Evolutionary conservation across 2,329 filamentous ascomycete species (phyloP).

Genomic region (Diaporthe capsici): DNA sequence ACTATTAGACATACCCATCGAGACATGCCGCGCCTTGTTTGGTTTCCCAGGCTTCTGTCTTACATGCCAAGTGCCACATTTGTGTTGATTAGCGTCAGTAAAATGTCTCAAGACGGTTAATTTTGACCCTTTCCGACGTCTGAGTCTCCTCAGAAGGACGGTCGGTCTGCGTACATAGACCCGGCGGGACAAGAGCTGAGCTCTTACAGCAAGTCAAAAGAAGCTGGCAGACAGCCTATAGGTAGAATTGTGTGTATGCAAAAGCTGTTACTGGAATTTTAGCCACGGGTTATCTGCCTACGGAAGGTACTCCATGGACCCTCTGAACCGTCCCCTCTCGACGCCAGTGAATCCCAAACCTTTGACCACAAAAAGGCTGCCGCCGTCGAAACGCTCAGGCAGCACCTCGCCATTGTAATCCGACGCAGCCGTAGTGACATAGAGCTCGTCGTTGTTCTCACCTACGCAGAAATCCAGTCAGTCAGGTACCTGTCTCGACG

Average conservation of each 20-base stretch:
- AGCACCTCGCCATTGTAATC: slow-evolving; percentile 1
- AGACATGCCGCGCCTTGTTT: neutral
- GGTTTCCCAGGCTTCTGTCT: neutral
- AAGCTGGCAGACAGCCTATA: neutral
- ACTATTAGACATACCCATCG: neutral
- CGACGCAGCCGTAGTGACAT: slow-evolving; percentile 1
- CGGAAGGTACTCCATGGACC: neutral
- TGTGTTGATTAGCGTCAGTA: too few species aligned
- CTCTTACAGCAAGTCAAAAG: neutral
- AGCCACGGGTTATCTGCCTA: neutral
- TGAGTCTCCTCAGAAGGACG: neutral
- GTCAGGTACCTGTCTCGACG: neutral
- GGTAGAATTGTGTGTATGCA: neutral
- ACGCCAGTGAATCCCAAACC: neutral
- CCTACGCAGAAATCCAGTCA: neutral
- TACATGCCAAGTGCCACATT: neutral
- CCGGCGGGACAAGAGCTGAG: neutral
- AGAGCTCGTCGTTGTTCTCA: neutral
- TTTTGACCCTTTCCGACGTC: neutral
- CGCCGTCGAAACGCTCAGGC: neutral
- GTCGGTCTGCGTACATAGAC: neutral
- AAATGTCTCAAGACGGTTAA: too few species aligned
- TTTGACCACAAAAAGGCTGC: neutral
- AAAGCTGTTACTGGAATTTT: neutral
- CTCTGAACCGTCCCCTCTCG: neutral